phyloP scores from a whole-genome alignment of 257 asterid genomes.

The Lycium ferocissimum region DNA sequence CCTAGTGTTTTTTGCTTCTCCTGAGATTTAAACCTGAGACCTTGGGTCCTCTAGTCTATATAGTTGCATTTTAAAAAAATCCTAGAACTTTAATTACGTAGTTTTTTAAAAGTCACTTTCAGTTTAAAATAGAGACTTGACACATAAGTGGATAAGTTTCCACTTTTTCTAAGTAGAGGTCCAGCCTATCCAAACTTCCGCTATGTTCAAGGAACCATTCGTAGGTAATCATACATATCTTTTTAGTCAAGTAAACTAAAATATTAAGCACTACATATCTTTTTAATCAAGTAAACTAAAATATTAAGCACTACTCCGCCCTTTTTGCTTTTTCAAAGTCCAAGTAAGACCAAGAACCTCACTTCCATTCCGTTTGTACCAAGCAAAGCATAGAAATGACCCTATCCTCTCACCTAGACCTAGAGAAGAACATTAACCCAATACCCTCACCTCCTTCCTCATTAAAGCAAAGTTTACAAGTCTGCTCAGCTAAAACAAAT shows the following conservation, averaged over 20 bases:
- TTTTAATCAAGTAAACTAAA: neutral
- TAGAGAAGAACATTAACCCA: conserved; percentile 19
- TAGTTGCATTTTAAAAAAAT: no score
- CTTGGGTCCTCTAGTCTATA: no score
- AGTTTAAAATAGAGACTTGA: no score
- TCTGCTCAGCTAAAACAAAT: neutral
- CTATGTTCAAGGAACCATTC: neutral
- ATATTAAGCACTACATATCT: neutral
- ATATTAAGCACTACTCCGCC: neutral
- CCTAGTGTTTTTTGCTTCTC: no score
- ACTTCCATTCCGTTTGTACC: neutral
- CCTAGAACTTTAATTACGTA: no score
- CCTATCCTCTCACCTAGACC: conserved; percentile 10
- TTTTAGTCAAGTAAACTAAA: neutral
- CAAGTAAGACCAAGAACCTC: neutral
- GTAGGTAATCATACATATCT: neutral
- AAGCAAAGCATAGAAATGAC: neutral
- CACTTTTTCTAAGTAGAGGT: neutral
- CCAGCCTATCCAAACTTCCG: neutral
- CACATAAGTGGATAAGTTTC: neutral
- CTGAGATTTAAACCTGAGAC: no score
- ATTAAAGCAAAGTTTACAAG: neutral
- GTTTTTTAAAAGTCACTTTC: no score
- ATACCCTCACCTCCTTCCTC: conserved; percentile 1
- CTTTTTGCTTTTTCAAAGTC: neutral